A percentile compares a stretch with the other conserved stretches of the same genome.
These are phyloP conservation scores for Rhodocollybia butyracea DNA, from an alignment of 768 basidiomycete genomes.

Conservation along the genomic window DNA sequence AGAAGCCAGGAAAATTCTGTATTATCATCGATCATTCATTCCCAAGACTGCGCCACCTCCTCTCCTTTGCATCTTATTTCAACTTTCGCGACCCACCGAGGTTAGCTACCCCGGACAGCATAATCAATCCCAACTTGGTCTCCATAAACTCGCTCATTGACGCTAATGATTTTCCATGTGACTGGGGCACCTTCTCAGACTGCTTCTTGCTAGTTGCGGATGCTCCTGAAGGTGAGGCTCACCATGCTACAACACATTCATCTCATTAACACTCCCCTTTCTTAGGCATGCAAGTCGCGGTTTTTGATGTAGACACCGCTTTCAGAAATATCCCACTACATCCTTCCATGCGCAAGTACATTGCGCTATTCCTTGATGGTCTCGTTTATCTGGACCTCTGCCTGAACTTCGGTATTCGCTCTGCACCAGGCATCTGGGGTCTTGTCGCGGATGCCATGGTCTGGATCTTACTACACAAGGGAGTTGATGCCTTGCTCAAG, in stretches of 20 bases:
- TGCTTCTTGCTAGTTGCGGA: conserved; percentile 20
- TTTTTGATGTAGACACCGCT: conserved; percentile 35
- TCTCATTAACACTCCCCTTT: no score
- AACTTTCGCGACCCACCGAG: neutral
- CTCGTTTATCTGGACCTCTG: conserved; percentile 25
- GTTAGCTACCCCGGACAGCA: neutral
- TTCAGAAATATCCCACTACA: conserved; percentile 29
- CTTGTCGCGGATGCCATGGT: conserved; percentile 27
- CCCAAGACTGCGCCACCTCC: no score
- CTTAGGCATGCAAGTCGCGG: conserved; percentile 31
- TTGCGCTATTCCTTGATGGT: conserved; percentile 19
- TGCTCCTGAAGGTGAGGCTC: conserved; percentile 27
- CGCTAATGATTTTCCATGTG: conserved; percentile 19
- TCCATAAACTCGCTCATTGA: conserved; percentile 27
- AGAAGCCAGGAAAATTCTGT: no score
- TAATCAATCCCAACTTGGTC: conserved; percentile 8
- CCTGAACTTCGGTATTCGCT: conserved; percentile 25
- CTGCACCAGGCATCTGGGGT: conserved; percentile 29
- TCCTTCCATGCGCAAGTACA: conserved; percentile 22
- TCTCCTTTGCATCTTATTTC: no score
- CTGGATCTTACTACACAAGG: conserved; percentile 17
- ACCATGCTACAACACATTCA: no score
- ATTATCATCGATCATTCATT: no score
- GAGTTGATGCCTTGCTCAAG: conserved; percentile 16
- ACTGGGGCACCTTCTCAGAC: conserved; percentile 29